Conservation (phyloP, 1,284 basidiomycete species). For the Irpex lacteus region DNA sequence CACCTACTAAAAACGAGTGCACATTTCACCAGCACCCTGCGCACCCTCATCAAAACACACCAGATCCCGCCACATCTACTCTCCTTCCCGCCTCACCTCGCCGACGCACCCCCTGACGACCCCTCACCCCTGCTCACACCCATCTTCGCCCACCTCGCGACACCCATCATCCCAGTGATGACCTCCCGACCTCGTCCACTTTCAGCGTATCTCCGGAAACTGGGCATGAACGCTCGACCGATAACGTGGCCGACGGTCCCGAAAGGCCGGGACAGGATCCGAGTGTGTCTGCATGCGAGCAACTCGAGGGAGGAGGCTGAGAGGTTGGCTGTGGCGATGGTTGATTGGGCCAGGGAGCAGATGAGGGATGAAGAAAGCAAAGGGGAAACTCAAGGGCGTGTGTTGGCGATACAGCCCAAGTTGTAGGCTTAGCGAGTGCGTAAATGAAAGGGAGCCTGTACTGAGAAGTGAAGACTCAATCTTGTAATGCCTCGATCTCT, state of each 20-base stretch:
- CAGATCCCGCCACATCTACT: conserved; percentile 40
- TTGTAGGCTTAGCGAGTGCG: conserved; percentile 9
- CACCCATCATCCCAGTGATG: conserved; percentile 86
- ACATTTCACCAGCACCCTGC: conserved; percentile 37
- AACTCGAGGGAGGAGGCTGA: conserved; percentile 69
- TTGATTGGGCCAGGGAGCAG: conserved; percentile 30
- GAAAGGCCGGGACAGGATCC: conserved; percentile 76
- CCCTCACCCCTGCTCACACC: conserved; percentile 10
- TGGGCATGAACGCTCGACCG: conserved; percentile 71
- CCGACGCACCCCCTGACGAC: conserved; percentile 19
- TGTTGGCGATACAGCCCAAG: conserved; percentile 16
- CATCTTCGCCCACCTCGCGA: conserved; percentile 23
- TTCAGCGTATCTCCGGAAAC: conserved; percentile 58
- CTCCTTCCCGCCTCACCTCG: conserved; percentile 39
- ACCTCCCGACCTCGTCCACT: conserved; percentile 73
- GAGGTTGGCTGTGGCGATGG: conserved; percentile 38
- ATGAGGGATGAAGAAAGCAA: not conserved
- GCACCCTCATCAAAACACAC: conserved; percentile 27
- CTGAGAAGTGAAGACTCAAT: conserved; percentile 32
- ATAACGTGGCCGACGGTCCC: conserved; percentile 87
- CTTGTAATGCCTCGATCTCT: conserved; percentile 63
- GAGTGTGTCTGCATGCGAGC: conserved; percentile 80
- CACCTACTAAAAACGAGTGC: conserved; percentile 38
- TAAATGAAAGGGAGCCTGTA: not conserved
- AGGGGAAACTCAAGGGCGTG: not conserved